Conservation (phyloP, 2,329 filamentous ascomycete genomes). For the Sarocladiaceae sp. region DNA sequence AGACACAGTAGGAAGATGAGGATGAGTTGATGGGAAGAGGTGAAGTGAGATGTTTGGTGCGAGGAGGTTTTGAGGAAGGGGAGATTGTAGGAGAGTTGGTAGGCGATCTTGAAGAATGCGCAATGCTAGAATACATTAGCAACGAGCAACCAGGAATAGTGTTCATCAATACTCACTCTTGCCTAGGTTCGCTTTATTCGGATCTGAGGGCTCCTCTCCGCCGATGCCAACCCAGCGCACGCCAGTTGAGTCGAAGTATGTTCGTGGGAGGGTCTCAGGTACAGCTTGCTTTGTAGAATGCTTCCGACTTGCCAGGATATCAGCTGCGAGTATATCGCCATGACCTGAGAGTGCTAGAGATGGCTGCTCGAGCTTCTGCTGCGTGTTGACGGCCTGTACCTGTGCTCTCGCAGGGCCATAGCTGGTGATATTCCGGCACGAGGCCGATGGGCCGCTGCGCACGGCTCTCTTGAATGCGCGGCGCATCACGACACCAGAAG, state of each 20-base stretch:
- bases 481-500: neutral
- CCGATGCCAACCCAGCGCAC: constrained; percentile 21
- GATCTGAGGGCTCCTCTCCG: constrained; percentile 38
- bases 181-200: constrained; percentile 59
- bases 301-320: neutral
- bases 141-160: too few relatives aligned
- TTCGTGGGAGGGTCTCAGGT: constrained; percentile 14
- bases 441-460: neutral
- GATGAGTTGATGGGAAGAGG: constrained; percentile 73
- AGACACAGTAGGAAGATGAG: constrained; percentile 86
- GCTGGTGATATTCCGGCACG: constrained; percentile 19
- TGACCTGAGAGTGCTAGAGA: neutral
- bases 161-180: constrained; percentile 52
- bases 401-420: constrained; percentile 26
- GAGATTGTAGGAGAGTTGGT: constrained; percentile 63
- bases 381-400: constrained; percentile 18
- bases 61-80: constrained; percentile 70
- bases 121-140: constrained; percentile 41
- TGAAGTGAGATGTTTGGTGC: constrained; percentile 68
- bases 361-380: constrained; percentile 5
- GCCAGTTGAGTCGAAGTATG: constrained; percentile 29
- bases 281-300: neutral
- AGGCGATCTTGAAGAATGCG: constrained; percentile 62
- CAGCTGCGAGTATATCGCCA: neutral
- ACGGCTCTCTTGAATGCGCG: constrained; percentile 5